Percentiles rank a stretch among this genome's conserved stretches.
These are phyloP conservation scores for Sclerotinia nivalis DNA, from an alignment of 2,329 filamentous ascomycete species.

Conservation along the genomic window DNA sequence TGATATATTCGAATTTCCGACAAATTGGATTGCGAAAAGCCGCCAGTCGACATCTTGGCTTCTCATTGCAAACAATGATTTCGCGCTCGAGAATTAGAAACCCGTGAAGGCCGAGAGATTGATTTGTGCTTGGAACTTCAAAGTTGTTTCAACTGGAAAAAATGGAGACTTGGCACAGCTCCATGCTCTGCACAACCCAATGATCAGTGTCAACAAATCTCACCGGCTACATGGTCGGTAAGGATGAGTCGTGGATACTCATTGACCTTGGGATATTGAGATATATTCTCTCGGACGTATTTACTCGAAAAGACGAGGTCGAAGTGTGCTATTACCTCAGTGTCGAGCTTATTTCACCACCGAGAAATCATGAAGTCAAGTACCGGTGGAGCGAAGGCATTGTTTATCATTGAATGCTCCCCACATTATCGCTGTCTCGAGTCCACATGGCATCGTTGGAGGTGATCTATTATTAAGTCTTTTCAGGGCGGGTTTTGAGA, in stretches of 20 bases:
- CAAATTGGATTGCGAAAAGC: background rate
- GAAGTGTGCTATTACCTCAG: background rate
- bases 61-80: background rate
- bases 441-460: background rate
- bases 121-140: constrained; percentile 1
- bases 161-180: background rate
- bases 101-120: background rate
- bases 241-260: background rate
- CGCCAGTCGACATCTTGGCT: background rate
- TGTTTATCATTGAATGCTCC: background rate
- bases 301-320: background rate
- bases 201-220: background rate
- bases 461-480: background rate
- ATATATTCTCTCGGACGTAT: background rate
- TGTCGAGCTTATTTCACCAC: background rate
- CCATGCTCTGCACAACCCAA: background rate
- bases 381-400: background rate
- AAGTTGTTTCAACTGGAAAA: constrained; percentile 10
- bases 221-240: background rate
- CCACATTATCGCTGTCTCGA: background rate
- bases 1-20: background rate
- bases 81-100: background rate
- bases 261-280: constrained; percentile 2
- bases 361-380: background rate
- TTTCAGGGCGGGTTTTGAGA: background rate